phyloP scores from a whole-genome alignment of 352 stramenopile species.

The Elongisporangium prolatum region DNA sequence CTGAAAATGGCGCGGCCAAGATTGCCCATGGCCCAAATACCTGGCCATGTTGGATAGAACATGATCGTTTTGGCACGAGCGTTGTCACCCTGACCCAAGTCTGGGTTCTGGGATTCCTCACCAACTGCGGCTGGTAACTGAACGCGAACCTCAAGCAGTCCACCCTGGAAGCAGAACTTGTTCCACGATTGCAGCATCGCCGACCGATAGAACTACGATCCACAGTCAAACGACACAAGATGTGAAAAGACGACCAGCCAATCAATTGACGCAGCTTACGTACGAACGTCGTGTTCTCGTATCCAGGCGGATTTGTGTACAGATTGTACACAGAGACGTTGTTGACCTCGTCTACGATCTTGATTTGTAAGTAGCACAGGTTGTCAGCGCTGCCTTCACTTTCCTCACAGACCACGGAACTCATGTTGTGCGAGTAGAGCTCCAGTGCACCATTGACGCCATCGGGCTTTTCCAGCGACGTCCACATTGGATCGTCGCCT shows the following conservation, averaged over 20 bases:
- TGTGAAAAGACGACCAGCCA: constrained; percentile 1
- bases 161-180: constrained; percentile 95
- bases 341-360: constrained; percentile 45
- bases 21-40: constrained; percentile 95
- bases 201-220: constrained; percentile 55
- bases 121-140: constrained; percentile 84
- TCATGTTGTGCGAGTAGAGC: constrained; percentile 66
- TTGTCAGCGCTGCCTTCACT: constrained; percentile 13
- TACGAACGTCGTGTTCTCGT: constrained; percentile 46
- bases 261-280: constrained; percentile 8
- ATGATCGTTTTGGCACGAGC: constrained; percentile 21
- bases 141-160: constrained; percentile 90
- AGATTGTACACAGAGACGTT: constrained; percentile 68
- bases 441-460: constrained; percentile 62
- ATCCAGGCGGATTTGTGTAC: constrained; percentile 47
- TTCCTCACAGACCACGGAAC: constrained; percentile 41
- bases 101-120: constrained; percentile 56
- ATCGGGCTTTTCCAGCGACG: constrained; percentile 61
- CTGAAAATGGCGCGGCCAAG: constrained; percentile 94
- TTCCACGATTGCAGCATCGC: constrained; percentile 93
- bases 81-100: constrained; percentile 71
- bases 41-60: constrained; percentile 88
- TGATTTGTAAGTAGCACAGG: constrained; percentile 57
- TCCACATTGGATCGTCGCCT: constrained; percentile 57
- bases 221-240: constrained; percentile 9